Conservation (phyloP, 495 filamentous ascomycete genomes). For the Penicillium lagena region DNA sequence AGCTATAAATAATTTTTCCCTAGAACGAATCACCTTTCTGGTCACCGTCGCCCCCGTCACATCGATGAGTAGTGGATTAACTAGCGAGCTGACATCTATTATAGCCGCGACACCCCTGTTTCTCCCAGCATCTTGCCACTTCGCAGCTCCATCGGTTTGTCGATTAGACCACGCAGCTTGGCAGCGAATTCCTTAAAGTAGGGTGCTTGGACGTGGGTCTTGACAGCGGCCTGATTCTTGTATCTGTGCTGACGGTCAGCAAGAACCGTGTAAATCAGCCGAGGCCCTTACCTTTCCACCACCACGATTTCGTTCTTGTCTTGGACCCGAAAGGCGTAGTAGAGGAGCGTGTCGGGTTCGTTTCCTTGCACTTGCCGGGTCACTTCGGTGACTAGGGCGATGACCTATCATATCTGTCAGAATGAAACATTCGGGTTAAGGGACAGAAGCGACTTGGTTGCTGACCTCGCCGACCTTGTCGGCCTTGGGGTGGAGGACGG, state of each 20-base stretch:
- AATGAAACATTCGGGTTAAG: neutral
- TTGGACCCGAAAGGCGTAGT: slow-evolving; percentile 20
- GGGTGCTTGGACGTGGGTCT: slow-evolving; percentile 18
- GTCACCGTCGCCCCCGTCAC: too few species aligned
- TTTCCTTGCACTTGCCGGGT: slow-evolving; percentile 21
- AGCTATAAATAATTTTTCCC: neutral
- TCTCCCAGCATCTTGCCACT: slow-evolving; percentile 15
- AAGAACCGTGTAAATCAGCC: neutral
- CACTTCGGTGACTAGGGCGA: slow-evolving; percentile 16
- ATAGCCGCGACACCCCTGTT: slow-evolving; percentile 20
- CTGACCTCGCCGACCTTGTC: slow-evolving; percentile 27
- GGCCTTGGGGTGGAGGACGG: slow-evolving; percentile 22
- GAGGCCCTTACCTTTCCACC: slow-evolving; percentile 20
- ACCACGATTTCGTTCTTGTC: slow-evolving; percentile 27
- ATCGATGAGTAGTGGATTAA: too few species aligned
- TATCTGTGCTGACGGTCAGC: slow-evolving; percentile 15
- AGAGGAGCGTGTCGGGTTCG: slow-evolving; percentile 28
- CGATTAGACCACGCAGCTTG: slow-evolving; percentile 14
- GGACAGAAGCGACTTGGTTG: neutral
- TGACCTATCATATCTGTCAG: slow-evolving; percentile 10
- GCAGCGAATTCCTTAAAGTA: slow-evolving; percentile 22
- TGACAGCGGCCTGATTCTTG: slow-evolving; percentile 21
- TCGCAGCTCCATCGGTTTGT: slow-evolving; percentile 20
- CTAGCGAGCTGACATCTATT: neutral
- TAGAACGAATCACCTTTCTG: neutral